Evolutionary conservation across 2,329 filamentous ascomycete genomes (phyloP), one percentile per base, ranked within the genome.

Genomic region (Penicillium sp.): DNA sequence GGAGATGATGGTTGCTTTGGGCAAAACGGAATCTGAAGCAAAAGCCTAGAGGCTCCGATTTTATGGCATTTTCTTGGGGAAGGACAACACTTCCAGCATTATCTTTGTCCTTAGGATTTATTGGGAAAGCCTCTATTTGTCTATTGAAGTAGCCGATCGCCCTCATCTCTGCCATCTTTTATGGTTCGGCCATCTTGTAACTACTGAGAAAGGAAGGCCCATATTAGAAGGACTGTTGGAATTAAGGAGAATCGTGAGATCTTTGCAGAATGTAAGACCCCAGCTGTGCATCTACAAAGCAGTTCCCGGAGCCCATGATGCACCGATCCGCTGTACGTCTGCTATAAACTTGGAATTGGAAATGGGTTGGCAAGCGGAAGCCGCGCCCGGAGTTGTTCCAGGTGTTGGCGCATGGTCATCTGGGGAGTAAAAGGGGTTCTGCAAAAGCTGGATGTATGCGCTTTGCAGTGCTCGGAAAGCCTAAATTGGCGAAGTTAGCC

Each of bases 371-470:
- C 78, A 79, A 16, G 77, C 78, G 4, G 81, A 75, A 44, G 74
- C 72, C 41, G 77, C 69, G 44, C 79, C 55, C 43, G 56, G 73
- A 37, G 77, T 76, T 49, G 78, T 77, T 51, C 81, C 80, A 49
- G 75, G 74, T 37, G 79, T 84, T 50, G 89, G 89, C 62, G 84
- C 84, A 52, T 93, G 88, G 69, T 94, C 90, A 72, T 97, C 92
- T 10, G 94, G 94, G 49, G 89, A 87, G 75, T 93, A 98, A 77
- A 99, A 99, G 0, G 94, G 94, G 71, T 99, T 98, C 77, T 96
- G 89, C 65, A 98, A 79, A 53, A 99, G 80, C 61, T 87, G 82
- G 58, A 98, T 90, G 70, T 97, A 99, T 33, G 94, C 92, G n/a
- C 85, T 88, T 78, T 98, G 95, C 77, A 99, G 86, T 31, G 93